Conservation (phyloP, 148 eudicot genomes). For the Dysphania ambrosioides region DNA sequence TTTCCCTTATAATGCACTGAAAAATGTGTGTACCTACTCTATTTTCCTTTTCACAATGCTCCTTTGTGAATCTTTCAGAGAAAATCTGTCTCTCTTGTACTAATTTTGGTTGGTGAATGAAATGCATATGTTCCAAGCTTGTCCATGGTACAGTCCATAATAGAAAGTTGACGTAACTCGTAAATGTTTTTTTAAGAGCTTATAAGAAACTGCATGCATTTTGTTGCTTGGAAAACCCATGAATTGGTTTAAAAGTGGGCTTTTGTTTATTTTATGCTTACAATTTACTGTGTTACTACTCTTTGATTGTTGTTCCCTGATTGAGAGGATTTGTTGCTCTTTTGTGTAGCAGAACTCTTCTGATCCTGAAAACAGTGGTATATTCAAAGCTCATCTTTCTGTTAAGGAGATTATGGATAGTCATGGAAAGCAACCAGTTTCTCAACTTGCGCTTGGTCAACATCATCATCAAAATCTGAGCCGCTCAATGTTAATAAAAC, state of each 20-base stretch:
- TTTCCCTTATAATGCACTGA: too few relatives aligned
- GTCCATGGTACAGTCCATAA: not conserved
- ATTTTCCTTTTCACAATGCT: not conserved
- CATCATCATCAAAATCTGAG: conserved; percentile 45
- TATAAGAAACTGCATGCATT: not conserved
- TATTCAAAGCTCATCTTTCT: conserved; percentile 34
- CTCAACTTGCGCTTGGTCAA: conserved; percentile 35
- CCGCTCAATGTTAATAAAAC: conserved; percentile 41
- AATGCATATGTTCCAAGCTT: not conserved
- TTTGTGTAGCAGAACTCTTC: conserved; percentile 15
- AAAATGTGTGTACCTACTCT: not conserved
- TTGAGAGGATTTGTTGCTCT: not conserved
- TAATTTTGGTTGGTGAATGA: not conserved
- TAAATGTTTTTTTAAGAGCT: not conserved
- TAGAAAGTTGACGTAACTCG: not conserved
- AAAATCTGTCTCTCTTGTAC: not conserved
- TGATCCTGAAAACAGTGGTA: conserved; percentile 23
- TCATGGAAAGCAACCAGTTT: conserved; percentile 34
- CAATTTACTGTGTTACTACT: not conserved
- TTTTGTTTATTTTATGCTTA: not conserved
- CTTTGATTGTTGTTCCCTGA: not conserved
- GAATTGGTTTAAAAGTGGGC: not conserved
- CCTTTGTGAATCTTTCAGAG: not conserved
- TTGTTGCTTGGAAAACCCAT: not conserved
- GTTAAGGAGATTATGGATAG: conserved; percentile 46